Conservation (phyloP, 2,329 filamentous ascomycete genomes). For the Aspergillus persii region DNA sequence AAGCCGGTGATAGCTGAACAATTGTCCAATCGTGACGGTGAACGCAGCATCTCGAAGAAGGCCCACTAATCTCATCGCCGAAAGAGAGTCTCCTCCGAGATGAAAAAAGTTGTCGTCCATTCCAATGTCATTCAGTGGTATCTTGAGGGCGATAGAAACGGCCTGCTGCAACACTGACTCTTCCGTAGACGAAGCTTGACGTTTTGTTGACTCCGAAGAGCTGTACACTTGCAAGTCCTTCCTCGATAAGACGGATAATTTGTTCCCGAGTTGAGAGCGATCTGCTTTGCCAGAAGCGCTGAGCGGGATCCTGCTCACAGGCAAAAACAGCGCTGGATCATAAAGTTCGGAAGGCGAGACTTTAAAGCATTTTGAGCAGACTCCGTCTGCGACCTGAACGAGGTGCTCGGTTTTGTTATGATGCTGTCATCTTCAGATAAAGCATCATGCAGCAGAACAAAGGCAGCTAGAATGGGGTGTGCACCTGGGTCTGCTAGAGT, state of each 20-base stretch:
- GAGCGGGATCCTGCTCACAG: background rate
- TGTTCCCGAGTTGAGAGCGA: background rate
- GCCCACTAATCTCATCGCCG: conserved; percentile 39
- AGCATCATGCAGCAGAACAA: background rate
- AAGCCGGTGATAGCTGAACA: conserved; percentile 38
- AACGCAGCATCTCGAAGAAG: conserved; percentile 35
- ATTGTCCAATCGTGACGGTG: conserved; percentile 42
- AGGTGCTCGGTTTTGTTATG: background rate
- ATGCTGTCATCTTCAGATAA: background rate
- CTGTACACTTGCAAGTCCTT: background rate
- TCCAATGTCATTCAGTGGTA: background rate
- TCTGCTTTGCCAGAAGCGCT: background rate
- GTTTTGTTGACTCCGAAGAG: background rate
- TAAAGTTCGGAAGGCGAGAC: background rate
- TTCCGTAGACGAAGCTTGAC: background rate
- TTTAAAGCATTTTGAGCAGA: background rate
- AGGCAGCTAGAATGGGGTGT: background rate
- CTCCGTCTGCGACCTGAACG: background rate
- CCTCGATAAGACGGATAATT: background rate
- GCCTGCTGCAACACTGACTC: background rate
- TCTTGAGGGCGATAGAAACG: background rate
- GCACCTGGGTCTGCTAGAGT: background rate
- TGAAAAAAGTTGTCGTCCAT: conserved; percentile 1
- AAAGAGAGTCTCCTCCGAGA: conserved; percentile 6
- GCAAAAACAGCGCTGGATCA: background rate